Percentiles rank a stretch among this genome's conserved stretches.
Conservation (phyloP, 2,329 filamentous ascomycete species). For the Fusarium sp. region DNA sequence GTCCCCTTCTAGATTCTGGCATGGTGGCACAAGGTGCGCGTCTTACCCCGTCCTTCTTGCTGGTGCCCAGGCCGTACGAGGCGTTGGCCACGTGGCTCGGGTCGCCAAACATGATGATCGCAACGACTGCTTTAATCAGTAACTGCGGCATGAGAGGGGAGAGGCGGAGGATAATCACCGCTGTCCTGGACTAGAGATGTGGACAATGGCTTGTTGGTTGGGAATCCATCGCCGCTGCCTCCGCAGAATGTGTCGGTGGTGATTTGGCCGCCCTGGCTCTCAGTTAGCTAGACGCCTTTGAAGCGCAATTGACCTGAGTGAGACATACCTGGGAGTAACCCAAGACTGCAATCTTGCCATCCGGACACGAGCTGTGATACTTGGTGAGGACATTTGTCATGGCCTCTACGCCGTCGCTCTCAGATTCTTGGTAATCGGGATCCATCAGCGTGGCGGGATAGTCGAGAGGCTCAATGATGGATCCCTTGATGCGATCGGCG, state of each 20-base stretch:
- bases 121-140: slow-evolving; percentile 54
- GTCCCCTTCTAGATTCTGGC: neutral
- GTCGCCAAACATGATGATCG: slow-evolving; percentile 60
- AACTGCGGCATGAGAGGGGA: neutral
- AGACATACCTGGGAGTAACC: slow-evolving; percentile 59
- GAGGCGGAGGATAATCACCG: slow-evolving; percentile 47
- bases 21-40: neutral
- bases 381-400: slow-evolving; percentile 51
- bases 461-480: slow-evolving; percentile 53
- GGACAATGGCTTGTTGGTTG: slow-evolving; percentile 46
- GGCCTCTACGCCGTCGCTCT: slow-evolving; percentile 51
- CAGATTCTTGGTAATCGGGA: slow-evolving; percentile 55
- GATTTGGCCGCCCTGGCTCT: slow-evolving; percentile 57
- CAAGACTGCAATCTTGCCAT: slow-evolving; percentile 59
- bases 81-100: slow-evolving; percentile 57
- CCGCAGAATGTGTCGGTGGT: slow-evolving; percentile 58
- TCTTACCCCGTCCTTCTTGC: slow-evolving; percentile 56
- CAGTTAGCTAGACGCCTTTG: neutral
- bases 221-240: slow-evolving; percentile 49
- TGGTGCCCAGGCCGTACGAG: slow-evolving; percentile 57
- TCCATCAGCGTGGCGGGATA: slow-evolving; percentile 57
- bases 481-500: slow-evolving; percentile 53
- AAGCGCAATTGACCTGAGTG: neutral
- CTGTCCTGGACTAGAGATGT: slow-evolving; percentile 51
- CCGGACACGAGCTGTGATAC: slow-evolving; percentile 56